Evolutionary conservation across 1,284 basidiomycete species (phyloP), one percentile per base, ranked within the genome.

Genomic region (Kwoniella shivajii): DNA sequence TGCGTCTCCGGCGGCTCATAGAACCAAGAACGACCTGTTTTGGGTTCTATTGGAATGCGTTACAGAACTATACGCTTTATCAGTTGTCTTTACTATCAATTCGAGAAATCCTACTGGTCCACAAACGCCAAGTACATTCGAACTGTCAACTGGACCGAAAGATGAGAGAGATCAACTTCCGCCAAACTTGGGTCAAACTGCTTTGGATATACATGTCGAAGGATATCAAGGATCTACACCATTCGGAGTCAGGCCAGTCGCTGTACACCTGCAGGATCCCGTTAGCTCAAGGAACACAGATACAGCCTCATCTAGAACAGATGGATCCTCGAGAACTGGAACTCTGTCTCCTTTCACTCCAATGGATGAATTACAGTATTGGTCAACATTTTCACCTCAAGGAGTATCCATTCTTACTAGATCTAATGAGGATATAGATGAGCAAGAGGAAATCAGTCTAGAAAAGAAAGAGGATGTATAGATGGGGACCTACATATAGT

Each of bases 61-160:
- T 27, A 71, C 69, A 1, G 71, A 73, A 38, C 52, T 73, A 13
- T 73, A 73, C 38, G 68, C 68, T 11, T 56, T 73, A 3, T 67
- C 64, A 20, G 60, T 71, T 14, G 52, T 73, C 3, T 73, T 73
- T 51, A 73, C 71, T 3, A 69, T 73, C 57, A 73, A 71, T 43
- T 61, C 69, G 1, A 49, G 67, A 14, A 46, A 56, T 6, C 56
- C 66, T 11, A 59, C 34, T 16, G 18, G 33, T 0, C 46, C 51
- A 1, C 30, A 20, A n/a, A 34, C 43, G 3, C 45, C 52, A 10
- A 31, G 34, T 6, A 33, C 45, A 30, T n/a, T 34, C 14, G 47
- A 34, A 31, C 11, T 7, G 24, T 44, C 33, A 45, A 29, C 41
- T 9, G 42, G 34, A 54, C 38, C 14, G 4, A 38, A 29, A 31